Conservation (phyloP, 2,329 filamentous ascomycete species). For the Thielaviopsis musarum region DNA sequence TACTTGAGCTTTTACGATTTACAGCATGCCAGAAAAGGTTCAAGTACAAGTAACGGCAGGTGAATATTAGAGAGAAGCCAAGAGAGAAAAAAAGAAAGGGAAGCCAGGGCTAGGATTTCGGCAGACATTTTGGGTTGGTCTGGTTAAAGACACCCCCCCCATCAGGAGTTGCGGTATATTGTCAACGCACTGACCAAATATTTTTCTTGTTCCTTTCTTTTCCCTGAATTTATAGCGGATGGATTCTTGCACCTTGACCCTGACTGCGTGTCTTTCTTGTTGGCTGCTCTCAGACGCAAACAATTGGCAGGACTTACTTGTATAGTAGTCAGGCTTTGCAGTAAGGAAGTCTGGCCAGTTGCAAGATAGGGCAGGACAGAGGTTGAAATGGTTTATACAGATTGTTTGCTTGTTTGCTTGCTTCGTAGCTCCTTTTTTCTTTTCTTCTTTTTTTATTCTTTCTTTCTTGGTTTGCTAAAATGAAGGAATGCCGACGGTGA, state of each 20-base stretch:
- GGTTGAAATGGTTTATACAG: neutral
- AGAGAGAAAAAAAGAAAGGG: neutral
- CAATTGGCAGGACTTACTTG: neutral
- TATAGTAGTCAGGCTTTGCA: no score
- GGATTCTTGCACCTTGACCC: neutral
- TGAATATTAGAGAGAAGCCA: neutral
- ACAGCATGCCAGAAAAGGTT: no score
- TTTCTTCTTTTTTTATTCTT: neutral
- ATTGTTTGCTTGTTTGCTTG: neutral
- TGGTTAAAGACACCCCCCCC: neutral
- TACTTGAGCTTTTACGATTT: neutral
- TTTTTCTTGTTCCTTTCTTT: neutral
- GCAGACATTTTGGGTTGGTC: neutral
- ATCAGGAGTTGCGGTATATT: neutral
- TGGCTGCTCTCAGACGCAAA: neutral
- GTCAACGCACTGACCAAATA: neutral
- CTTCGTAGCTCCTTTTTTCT: neutral
- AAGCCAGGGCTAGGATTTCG: neutral
- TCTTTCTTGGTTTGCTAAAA: neutral
- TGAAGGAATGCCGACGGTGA: neutral
- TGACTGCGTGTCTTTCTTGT: neutral
- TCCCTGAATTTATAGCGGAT: neutral
- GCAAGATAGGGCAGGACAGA: no score
- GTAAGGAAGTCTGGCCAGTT: no score
- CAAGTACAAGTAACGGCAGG: neutral